Percentiles rank a stretch among this genome's conserved stretches.
These are phyloP conservation scores for Atalantia buxifolia DNA, from an alignment of 345 rosid genomes.

Conservation along the genomic window DNA sequence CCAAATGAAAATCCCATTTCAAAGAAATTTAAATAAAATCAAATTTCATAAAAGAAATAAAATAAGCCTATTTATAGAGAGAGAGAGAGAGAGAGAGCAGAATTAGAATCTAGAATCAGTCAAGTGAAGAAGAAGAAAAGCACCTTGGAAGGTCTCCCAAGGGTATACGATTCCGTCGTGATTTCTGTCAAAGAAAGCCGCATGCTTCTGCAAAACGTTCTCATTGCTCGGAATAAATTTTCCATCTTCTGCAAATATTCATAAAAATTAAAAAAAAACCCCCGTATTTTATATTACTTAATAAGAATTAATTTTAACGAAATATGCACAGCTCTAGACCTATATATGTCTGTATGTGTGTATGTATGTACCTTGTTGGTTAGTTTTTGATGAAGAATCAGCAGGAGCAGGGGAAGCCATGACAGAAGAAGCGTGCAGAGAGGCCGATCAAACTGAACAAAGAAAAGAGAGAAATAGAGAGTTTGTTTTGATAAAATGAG, in stretches of 20 bases:
- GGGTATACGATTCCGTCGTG: constrained; percentile 77
- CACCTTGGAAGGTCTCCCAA: constrained; percentile 75
- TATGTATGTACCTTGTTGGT: constrained; percentile 4
- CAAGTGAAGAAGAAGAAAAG: not conserved
- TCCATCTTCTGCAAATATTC: constrained; percentile 5
- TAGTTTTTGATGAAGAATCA: constrained; percentile 1
- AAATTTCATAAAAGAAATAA: not conserved
- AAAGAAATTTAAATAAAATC: not conserved
- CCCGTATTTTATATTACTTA: not conserved
- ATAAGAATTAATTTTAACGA: not conserved
- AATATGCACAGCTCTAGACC: not conserved
- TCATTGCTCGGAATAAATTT: constrained; percentile 21
- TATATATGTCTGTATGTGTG: not conserved
- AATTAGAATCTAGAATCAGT: too few species aligned
- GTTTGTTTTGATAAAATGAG: too few species aligned
- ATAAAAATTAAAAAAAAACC: not conserved
- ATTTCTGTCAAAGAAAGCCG: constrained; percentile 73
- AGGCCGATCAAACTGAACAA: too few species aligned
- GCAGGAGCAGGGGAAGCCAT: constrained; percentile 21
- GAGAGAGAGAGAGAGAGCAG: not conserved
- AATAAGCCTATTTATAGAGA: too few species aligned
- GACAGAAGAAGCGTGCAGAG: not conserved
- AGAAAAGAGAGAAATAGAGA: not conserved
- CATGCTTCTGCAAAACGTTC: constrained; percentile 68
- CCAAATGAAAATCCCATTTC: not conserved